Conservation (phyloP, 805 yeast genomes). For the Middelhovenomyces tepae region DNA sequence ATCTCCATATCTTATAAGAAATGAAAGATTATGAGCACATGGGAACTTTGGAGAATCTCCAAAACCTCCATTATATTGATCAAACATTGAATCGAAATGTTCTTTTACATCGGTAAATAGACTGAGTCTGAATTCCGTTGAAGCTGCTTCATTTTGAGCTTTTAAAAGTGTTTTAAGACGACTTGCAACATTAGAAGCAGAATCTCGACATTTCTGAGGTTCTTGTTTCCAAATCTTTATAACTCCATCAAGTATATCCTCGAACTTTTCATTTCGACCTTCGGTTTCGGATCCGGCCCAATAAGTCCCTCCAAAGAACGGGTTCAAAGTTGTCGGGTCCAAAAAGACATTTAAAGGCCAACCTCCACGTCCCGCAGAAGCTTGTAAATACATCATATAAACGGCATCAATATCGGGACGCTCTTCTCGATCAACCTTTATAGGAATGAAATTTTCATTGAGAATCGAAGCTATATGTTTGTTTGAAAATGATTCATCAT, state of each 20-base stretch:
- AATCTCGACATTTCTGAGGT: conserved; percentile 19
- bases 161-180: conserved; percentile 20
- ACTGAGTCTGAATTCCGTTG: conserved; percentile 11
- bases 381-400: conserved; percentile 31
- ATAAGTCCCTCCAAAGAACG: conserved; percentile 32
- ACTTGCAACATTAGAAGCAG: conserved; percentile 20
- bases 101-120: conserved; percentile 17
- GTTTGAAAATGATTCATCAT: conserved; percentile 25
- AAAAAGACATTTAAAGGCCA: conserved; percentile 34
- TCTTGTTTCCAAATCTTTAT: conserved; percentile 25
- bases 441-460: conserved; percentile 27
- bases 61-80: conserved; percentile 26
- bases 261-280: conserved; percentile 14
- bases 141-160: conserved; percentile 16
- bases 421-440: conserved; percentile 31
- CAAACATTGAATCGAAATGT: conserved; percentile 22
- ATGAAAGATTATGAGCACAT: conserved; percentile 23
- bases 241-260: conserved; percentile 24
- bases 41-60: conserved; percentile 31
- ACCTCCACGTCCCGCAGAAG: conserved; percentile 29
- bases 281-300: conserved; percentile 28
- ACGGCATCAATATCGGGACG: conserved; percentile 34
- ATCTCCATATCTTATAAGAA: conserved; percentile 15
- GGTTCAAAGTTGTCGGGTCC: conserved; percentile 26
- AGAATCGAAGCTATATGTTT: conserved; percentile 21